Evolutionary conservation across 176 grass and related monocot species (phyloP).

Genomic region (Rhynchospora breviuscula): DNA sequence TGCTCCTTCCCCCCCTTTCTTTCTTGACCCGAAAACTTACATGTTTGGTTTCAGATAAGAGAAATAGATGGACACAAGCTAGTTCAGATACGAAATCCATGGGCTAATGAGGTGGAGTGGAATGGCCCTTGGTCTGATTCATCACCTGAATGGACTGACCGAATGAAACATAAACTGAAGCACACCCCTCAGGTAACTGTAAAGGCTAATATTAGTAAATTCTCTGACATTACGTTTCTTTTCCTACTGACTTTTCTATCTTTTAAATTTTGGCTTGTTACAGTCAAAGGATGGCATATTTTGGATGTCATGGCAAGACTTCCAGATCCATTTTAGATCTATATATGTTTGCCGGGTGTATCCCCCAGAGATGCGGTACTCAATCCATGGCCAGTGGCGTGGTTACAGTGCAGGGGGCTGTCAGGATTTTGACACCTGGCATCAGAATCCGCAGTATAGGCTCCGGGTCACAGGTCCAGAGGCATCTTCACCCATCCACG

Average conservation of each 20-base stretch:
- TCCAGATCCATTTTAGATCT: constrained; percentile 97
- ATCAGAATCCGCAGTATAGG: constrained; percentile 95
- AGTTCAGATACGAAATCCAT: constrained; percentile 97
- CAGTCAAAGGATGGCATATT: constrained; percentile 98
- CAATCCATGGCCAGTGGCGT: constrained; percentile 94
- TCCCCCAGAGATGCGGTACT: constrained; percentile 87
- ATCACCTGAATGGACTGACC: constrained; percentile 90
- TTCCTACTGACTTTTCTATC: constrained; percentile 13
- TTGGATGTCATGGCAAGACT: constrained; percentile 99
- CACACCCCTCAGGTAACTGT: constrained; percentile 78
- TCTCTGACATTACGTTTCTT: neutral
- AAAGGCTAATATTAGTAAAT: constrained; percentile 13
- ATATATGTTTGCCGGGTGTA: constrained; percentile 99
- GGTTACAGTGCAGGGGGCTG: constrained; percentile 92
- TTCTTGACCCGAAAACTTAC: constrained; percentile 18
- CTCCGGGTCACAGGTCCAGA: constrained; percentile 75
- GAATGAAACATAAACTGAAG: constrained; percentile 99
- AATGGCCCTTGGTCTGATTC: constrained; percentile 96
- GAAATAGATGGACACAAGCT: constrained; percentile 99
- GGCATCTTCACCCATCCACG: constrained; percentile 80
- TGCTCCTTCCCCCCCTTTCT: neutral
- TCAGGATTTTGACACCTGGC: constrained; percentile 96
- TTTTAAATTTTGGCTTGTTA: constrained; percentile 23
- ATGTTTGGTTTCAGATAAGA: constrained; percentile 62
- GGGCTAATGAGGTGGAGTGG: constrained; percentile 99